Conservation (phyloP, 441 rosid species). For the Gossypium lobatum region DNA sequence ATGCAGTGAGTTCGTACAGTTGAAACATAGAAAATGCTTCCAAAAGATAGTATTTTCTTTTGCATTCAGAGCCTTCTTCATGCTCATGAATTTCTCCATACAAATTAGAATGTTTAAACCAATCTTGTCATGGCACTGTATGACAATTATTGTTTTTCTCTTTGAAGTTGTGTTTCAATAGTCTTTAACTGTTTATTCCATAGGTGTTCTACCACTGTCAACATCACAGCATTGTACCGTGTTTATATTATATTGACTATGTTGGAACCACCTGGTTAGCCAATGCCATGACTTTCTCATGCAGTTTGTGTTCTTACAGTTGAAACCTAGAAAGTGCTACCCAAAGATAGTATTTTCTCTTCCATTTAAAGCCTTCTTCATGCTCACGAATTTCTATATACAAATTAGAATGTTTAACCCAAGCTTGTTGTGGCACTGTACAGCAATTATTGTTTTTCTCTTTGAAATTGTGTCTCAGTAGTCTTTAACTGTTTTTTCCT, state of each 20-base stretch:
- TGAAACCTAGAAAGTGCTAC: not conserved
- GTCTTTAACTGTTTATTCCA: conserved; percentile 6
- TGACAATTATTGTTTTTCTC: not conserved
- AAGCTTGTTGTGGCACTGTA: not conserved
- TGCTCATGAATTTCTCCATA: not conserved
- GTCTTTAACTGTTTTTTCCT: conserved; percentile 7
- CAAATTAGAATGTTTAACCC: not conserved
- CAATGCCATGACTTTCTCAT: not conserved
- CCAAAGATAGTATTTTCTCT: not conserved
- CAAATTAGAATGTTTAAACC: not conserved
- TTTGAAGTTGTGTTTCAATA: not conserved
- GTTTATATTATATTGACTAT: not conserved
- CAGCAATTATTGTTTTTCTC: not conserved
- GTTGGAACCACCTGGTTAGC: not conserved
- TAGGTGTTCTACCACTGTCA: not conserved
- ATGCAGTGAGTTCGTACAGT: not conserved
- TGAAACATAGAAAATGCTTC: not conserved
- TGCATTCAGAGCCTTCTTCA: not conserved
- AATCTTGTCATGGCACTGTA: not conserved
- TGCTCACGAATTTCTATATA: not conserved
- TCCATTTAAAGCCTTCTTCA: not conserved
- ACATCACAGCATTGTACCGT: not conserved
- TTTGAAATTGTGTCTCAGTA: not conserved
- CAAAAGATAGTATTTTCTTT: not conserved
- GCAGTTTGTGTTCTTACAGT: not conserved